Base-by-base conservation (phyloP, 305 asterid species). In the Salvia sclarea region DNA sequence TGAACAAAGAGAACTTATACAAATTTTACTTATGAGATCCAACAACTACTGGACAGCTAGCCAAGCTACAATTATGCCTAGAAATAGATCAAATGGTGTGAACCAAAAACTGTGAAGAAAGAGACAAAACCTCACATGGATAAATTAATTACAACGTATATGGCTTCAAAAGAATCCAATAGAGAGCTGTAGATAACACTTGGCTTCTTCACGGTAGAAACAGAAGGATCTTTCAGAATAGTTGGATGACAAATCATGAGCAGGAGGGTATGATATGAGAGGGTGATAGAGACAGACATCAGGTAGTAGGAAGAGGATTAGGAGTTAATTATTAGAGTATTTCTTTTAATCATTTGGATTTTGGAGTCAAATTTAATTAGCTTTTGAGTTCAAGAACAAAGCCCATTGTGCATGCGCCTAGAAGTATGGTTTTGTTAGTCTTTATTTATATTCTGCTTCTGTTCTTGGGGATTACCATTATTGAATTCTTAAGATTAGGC, bases 91-190 rank as follows among this genome's bases (percentile, higher is more conserved):
- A 55, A 64, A 30, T 14, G 8, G 9, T 22, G 64, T 14, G 49
- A 72, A 40, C 16, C 25, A 16, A 55, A 28, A 56, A 11, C 16
- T 8, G 43, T 25, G 56, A 3, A 43, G 55, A 60, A 57, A 48
- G 35, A 52, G 60, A 28, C 30, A 73, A 73, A 72, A 7, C 45
- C 12, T 67, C 44, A 21, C 24, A 49, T 7, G 17, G 41, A 61
- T 48, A 66, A 66, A 37, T 41, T 61, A 61, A 43, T 40, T 11
- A 43, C 48, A 9, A 61, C 64, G 49, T 40, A 41, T 38, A 74
- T 6, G 25, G 49, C 47, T 68, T 41, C 49, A n/a, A 25, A 60
- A 63, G 25, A 41, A 41, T 61, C 49, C 58, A 60, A 18, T 22
- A 67, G 11, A 4, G 41, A 28, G 33, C 5, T 28, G 33, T 25